These are phyloP conservation scores for Alternaria novae-zelandiae DNA, from an alignment of 2,329 filamentous ascomycete genomes.

Conservation along the genomic window DNA sequence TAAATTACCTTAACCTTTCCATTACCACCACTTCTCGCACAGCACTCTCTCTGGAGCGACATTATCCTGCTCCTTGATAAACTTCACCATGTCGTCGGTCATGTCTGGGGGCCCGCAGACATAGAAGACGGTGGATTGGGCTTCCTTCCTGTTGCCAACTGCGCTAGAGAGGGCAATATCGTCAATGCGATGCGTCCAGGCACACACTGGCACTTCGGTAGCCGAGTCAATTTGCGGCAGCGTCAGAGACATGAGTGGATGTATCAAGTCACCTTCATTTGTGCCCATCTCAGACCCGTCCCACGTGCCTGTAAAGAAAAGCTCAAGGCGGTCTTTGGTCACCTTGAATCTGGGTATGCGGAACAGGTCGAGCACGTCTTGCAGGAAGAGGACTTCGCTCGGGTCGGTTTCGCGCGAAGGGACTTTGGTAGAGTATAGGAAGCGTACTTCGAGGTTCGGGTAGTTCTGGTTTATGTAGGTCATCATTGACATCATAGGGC, in stretches of 20 bases:
- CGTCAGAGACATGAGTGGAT: constrained; percentile 42
- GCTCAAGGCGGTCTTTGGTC: constrained; percentile 40
- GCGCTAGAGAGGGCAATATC: constrained; percentile 50
- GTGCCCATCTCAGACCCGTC: constrained; percentile 34
- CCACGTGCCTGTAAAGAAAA: constrained; percentile 47
- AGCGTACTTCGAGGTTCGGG: constrained; percentile 54
- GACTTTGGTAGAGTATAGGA: constrained; percentile 68
- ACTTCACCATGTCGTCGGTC: constrained; percentile 55
- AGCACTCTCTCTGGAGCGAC: constrained; percentile 51
- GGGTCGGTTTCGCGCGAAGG: constrained; percentile 37
- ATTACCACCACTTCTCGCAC: constrained; percentile 61
- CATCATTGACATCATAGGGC: constrained; percentile 77
- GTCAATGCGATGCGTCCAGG: constrained; percentile 43
- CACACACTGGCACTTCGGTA: constrained; percentile 39
- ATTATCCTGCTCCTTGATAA: constrained; percentile 46
- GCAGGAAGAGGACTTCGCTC: constrained; percentile 45
- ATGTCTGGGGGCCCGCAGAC: constrained; percentile 58
- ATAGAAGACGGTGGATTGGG: constrained; percentile 51
- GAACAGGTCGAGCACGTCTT: constrained; percentile 42
- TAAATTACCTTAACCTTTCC: neutral
- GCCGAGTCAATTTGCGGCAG: constrained; percentile 37
- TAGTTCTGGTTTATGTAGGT: constrained; percentile 61
- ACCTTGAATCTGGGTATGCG: constrained; percentile 32
- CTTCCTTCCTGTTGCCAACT: constrained; percentile 44
- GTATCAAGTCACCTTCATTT: constrained; percentile 34